Conservation (phyloP, 257 asterid species). For the Salvia rosmarinus region DNA sequence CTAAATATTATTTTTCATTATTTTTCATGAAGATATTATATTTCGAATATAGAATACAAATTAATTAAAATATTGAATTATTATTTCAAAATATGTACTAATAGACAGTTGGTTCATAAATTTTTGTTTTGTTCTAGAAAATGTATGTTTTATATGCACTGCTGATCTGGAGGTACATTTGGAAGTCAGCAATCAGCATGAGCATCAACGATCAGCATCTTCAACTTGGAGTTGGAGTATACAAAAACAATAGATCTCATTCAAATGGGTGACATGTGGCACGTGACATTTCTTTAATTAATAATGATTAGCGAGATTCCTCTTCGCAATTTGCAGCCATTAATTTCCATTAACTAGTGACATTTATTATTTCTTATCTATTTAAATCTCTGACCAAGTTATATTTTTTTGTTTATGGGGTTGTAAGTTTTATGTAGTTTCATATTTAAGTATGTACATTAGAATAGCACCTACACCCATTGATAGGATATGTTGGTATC, state of each 20-base stretch:
- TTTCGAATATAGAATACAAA: no score
- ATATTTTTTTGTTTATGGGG: no score
- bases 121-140: not conserved
- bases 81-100: no score
- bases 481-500: no score
- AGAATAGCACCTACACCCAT: no score
- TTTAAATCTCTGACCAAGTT: not conserved
- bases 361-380: not conserved
- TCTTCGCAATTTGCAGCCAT: not conserved
- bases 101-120: no score
- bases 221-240: not conserved
- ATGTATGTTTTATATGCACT: not conserved
- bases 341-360: no score
- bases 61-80: no score
- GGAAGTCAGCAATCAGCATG: not conserved
- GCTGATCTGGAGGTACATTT: not conserved
- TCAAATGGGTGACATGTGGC: slow-evolving; percentile 33
- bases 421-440: no score
- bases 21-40: no score
- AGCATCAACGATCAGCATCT: not conserved
- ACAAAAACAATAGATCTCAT: slow-evolving; percentile 1
- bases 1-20: no score
- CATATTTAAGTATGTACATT: no score
- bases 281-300: slow-evolving; percentile 18
- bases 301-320: slow-evolving; percentile 7